Evolutionary conservation across 305 asterid species (phyloP), one percentile per base, ranked within the genome.

Genomic region (Solanum hybrid): DNA sequence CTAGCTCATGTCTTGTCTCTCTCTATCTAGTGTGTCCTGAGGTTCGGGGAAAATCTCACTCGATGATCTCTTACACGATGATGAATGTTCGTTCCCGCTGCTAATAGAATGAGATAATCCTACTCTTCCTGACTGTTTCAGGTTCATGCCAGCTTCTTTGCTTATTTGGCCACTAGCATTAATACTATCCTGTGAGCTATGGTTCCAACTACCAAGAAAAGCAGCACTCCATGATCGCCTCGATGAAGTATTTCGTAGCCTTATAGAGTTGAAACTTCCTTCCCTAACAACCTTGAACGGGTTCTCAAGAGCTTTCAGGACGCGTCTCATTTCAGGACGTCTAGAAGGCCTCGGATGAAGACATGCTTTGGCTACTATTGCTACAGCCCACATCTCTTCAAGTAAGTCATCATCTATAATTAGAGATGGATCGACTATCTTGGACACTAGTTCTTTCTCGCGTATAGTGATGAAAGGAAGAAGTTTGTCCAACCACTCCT

Each of bases 301-400:
- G 88, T 94, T 95, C 88, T 96, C 97, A 90, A 96, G 91, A 0
- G 98, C 98, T 82, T 90, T 94, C 22, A 96, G 93, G 10, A 96
- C 91, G 7, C 95, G 95, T 77, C 95, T 92, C 94, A 95, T 94
- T 24, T 92, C 80, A 72, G 99, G 99, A 12, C 98, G 96, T 76
- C 92, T 90, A 3, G 96, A 92, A 20, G 98, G 89, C 92, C 92
- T 95, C 7, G 95, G 95, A 68, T 95, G 93, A 34, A 96, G 94
- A 91, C 98, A 95, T 1, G 99, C 93, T 92, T 93, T 94, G 7
- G 99, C 99, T 81, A 96, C 96, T 32, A 96, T 89, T 3, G 98
- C 96, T 3, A 96, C 93, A 26, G 98, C 96, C 98, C 99, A 94
- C 17, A 93, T 95, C 90, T 95, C 98, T 90, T 95, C 98, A 1